These are phyloP conservation scores for Harrya chromipes DNA, from an alignment of 768 basidiomycete species.

Conservation along the genomic window DNA sequence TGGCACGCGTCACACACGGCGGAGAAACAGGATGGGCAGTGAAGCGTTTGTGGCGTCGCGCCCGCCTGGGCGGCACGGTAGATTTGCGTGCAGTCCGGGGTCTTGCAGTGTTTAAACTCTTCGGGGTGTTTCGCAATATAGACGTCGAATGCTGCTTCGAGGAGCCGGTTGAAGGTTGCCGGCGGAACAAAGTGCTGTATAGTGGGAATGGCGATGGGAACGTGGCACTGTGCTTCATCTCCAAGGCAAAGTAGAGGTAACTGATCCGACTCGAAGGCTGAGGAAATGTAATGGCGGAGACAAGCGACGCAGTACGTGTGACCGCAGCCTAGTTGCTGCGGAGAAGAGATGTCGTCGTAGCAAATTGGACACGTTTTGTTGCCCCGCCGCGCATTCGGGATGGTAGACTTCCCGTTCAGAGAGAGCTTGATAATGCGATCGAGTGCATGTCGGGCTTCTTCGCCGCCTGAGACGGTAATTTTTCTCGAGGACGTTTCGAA, in stretches of 20 bases:
- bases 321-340: constrained; percentile 50
- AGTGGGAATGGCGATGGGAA: constrained; percentile 46
- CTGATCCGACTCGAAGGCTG: constrained; percentile 46
- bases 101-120: neutral
- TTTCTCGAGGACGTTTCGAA: constrained; percentile 41
- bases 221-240: constrained; percentile 49
- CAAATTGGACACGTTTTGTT: constrained; percentile 47
- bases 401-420: constrained; percentile 16
- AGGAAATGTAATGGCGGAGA: constrained; percentile 50
- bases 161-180: constrained; percentile 48
- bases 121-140: neutral
- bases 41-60: neutral
- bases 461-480: constrained; percentile 53
- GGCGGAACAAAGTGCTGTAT: constrained; percentile 47
- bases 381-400: neutral
- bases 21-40: constrained; percentile 46
- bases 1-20: constrained; percentile 61
- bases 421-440: constrained; percentile 44
- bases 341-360: constrained; percentile 39
- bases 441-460: constrained; percentile 49
- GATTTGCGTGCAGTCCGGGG: neutral
- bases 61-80: neutral
- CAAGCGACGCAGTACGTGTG: constrained; percentile 61
- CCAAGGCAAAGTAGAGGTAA: constrained; percentile 70
- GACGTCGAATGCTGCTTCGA: constrained; percentile 48